Percentiles rank a stretch among this genome's conserved stretches.
These are phyloP conservation scores for Gentiana macrophylla DNA, from an alignment of 257 asterid genomes.

Conservation along the genomic window DNA sequence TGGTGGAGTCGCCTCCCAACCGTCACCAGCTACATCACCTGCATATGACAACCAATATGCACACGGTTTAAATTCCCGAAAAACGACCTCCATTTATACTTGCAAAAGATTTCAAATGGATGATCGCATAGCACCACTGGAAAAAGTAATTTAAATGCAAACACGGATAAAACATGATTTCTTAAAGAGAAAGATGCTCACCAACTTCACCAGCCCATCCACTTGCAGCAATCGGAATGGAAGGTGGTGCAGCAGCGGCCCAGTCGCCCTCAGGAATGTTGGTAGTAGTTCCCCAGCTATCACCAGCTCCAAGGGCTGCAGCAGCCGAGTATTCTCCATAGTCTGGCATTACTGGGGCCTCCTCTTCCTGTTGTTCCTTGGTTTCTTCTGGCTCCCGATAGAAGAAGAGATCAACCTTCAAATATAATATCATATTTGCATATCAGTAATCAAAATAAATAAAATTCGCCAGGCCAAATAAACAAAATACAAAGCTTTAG, in stretches of 20 bases:
- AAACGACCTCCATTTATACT: no score
- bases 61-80: not conserved
- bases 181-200: constrained; percentile 2
- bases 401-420: constrained; percentile 29
- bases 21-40: constrained; percentile 22
- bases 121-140: no score
- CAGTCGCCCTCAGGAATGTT: constrained; percentile 19
- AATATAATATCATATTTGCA: not conserved
- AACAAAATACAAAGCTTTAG: not conserved
- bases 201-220: constrained; percentile 18
- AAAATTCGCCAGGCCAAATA: not conserved
- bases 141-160: no score
- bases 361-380: constrained; percentile 25
- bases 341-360: constrained; percentile 13
- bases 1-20: constrained; percentile 50
- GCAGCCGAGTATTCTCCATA: constrained; percentile 12
- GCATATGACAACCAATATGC: not conserved
- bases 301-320: constrained; percentile 10
- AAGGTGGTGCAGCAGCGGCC: constrained; percentile 8
- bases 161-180: no score
- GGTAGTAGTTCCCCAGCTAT: constrained; percentile 14
- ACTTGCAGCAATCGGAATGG: constrained; percentile 8
- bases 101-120: no score
- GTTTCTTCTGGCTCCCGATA: constrained; percentile 36
- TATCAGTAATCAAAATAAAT: no score